These are phyloP conservation scores for Austroboletus eburneus DNA, from an alignment of 768 basidiomycete species.

Conservation along the genomic window DNA sequence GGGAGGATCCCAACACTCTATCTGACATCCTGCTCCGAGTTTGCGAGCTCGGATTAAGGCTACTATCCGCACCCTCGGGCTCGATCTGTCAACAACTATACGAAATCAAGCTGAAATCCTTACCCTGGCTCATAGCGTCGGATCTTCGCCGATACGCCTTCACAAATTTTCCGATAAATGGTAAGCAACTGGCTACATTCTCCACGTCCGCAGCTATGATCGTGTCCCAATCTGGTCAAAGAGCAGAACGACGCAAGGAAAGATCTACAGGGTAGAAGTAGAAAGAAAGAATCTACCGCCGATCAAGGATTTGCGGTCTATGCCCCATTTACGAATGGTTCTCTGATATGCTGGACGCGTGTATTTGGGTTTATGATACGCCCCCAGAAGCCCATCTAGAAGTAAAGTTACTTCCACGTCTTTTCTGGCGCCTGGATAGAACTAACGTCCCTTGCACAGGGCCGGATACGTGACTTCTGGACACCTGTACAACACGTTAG, in stretches of 20 bases:
- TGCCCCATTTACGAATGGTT: not conserved
- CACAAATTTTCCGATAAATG: too few relatives aligned
- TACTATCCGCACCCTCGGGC: too few relatives aligned
- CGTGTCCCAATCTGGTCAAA: not conserved
- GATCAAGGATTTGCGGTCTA: slow-evolving; percentile 11
- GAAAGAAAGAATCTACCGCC: slow-evolving; percentile 8
- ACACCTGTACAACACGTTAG: not conserved
- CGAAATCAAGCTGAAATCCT: too few relatives aligned
- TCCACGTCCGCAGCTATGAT: not conserved
- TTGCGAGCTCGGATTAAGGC: too few relatives aligned
- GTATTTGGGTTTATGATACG: not conserved
- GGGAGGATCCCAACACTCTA: too few relatives aligned
- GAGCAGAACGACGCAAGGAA: not conserved
- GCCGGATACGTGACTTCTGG: not conserved
- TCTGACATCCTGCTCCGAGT: too few relatives aligned
- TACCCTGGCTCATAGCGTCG: too few relatives aligned
- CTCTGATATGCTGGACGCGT: not conserved
- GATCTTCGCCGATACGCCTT: too few relatives aligned
- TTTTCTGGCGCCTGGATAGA: not conserved
- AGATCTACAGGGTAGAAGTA: slow-evolving; percentile 2
- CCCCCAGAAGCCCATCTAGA: not conserved
- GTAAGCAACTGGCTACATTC: not conserved
- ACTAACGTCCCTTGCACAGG: not conserved
- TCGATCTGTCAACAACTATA: too few relatives aligned
- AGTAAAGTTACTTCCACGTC: not conserved